These are phyloP conservation scores for Trichophyton equinum DNA, from an alignment of 2,329 filamentous ascomycete genomes.

Conservation along the genomic window DNA sequence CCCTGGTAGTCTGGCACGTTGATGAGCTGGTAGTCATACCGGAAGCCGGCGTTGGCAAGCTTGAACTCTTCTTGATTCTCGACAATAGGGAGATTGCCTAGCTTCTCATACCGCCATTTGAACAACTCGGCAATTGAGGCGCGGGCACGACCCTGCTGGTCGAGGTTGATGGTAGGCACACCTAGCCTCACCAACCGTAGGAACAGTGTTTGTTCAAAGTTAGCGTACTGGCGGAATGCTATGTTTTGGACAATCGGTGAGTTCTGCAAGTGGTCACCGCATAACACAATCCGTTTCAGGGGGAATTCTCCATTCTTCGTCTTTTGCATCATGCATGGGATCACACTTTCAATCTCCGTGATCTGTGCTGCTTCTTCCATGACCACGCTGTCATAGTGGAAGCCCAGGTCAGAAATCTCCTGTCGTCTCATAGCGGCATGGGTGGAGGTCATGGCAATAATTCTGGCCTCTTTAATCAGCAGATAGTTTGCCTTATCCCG, in stretches of 20 bases:
- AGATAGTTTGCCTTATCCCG: conserved; percentile 94
- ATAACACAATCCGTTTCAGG: conserved; percentile 78
- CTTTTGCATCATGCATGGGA: conserved; percentile 85
- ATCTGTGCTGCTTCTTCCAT: conserved; percentile 99
- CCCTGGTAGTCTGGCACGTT: conserved; percentile 90
- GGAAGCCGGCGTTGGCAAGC: conserved; percentile 78
- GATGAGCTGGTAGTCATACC: conserved; percentile 93
- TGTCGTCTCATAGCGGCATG: conserved; percentile 89
- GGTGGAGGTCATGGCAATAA: conserved; percentile 97
- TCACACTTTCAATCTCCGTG: conserved; percentile 93
- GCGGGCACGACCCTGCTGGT: conserved; percentile 85
- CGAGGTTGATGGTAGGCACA: conserved; percentile 79
- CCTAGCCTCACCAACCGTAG: conserved; percentile 79
- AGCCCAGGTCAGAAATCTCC: conserved; percentile 83
- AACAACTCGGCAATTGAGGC: conserved; percentile 81
- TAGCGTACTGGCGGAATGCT: conserved; percentile 87
- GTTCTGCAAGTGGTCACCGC: conserved; percentile 93
- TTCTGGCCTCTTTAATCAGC: conserved; percentile 86
- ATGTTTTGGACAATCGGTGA: conserved; percentile 90
- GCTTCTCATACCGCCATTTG: conserved; percentile 75
- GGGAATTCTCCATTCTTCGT: conserved; percentile 58
- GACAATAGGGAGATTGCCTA: conserved; percentile 69
- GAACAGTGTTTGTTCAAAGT: conserved; percentile 92
- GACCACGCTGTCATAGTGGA: conserved; percentile 92
- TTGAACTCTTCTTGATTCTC: conserved; percentile 58